phyloP scores from a whole-genome alignment of 768 basidiomycete genomes.

The Cystoderma amianthinum region DNA sequence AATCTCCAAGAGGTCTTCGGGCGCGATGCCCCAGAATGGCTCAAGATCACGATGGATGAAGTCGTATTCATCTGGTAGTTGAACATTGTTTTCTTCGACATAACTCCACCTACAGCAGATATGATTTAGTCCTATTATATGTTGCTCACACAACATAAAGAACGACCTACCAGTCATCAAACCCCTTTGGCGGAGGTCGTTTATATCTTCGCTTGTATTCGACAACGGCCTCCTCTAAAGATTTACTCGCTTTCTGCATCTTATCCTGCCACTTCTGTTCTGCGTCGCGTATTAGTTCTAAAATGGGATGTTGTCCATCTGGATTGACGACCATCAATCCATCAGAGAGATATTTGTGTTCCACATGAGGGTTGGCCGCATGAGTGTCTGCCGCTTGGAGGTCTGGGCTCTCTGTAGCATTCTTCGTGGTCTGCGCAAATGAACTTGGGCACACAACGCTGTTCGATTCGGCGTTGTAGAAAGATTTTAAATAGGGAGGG shows the following conservation, averaged over 20 bases:
- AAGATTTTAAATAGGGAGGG: neutral
- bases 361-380: slow-evolving; percentile 2
- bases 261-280: slow-evolving; percentile 35
- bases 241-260: slow-evolving; percentile 60
- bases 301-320: slow-evolving; percentile 58
- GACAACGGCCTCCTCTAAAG: slow-evolving; percentile 60
- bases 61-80: slow-evolving; percentile 49
- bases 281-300: slow-evolving; percentile 63
- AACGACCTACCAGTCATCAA: slow-evolving; percentile 34
- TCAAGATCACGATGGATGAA: slow-evolving; percentile 35
- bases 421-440: no score
- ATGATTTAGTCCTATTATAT: neutral
- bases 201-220: slow-evolving; percentile 72
- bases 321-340: slow-evolving; percentile 29
- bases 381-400: no score
- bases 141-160: no score
- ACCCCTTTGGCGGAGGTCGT: slow-evolving; percentile 58
- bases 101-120: slow-evolving; percentile 33
- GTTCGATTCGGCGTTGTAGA: neutral
- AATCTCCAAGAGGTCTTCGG: slow-evolving; percentile 18
- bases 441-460: neutral
- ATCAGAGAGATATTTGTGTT: slow-evolving; percentile 11
- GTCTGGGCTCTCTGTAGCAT: no score
- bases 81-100: slow-evolving; percentile 34
- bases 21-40: slow-evolving; percentile 35